Percentiles rank a stretch among this genome's conserved stretches.
Conservation (phyloP, 2,329 filamentous ascomycete genomes). For the Macrophomina pseudophaseolina region DNA sequence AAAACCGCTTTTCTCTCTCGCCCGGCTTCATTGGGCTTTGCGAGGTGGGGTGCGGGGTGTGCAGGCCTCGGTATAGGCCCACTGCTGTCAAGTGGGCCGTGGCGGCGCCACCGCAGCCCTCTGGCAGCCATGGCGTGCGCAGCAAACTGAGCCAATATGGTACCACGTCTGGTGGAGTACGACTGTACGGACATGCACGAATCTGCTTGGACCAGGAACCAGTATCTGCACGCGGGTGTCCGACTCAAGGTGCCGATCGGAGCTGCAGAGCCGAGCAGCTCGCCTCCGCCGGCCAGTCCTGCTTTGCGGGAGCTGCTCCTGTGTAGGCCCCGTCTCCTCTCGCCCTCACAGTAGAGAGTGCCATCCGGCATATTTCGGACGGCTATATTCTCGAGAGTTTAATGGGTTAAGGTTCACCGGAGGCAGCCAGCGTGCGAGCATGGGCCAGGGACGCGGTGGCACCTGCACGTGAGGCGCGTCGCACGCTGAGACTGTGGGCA, state of each 20-base stretch:
- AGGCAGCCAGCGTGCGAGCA: background rate
- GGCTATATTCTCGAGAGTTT: background rate
- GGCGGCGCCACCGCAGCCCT: background rate
- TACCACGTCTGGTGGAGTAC: background rate
- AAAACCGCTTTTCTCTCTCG: background rate
- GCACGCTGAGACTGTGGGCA: background rate
- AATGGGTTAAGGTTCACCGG: constrained; percentile 4
- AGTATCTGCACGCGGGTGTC: too few relatives aligned
- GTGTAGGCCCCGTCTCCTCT: too few relatives aligned
- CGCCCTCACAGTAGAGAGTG: background rate
- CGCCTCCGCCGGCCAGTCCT: background rate
- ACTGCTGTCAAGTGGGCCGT: background rate
- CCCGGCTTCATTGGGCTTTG: background rate
- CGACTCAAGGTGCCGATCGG: too few relatives aligned
- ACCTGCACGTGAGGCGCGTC: background rate
- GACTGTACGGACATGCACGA: background rate
- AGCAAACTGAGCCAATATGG: background rate
- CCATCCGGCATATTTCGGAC: background rate
- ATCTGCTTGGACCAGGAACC: too few relatives aligned
- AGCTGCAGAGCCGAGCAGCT: too few relatives aligned
- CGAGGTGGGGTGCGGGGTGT: background rate
- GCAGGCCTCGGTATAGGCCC: constrained; percentile 5
- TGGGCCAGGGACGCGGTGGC: background rate
- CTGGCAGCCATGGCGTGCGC: background rate
- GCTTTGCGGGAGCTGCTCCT: background rate